Evolutionary conservation across 2,329 filamentous ascomycete genomes (phyloP).

Genomic region (Cephalotrichum gorgonifer): DNA sequence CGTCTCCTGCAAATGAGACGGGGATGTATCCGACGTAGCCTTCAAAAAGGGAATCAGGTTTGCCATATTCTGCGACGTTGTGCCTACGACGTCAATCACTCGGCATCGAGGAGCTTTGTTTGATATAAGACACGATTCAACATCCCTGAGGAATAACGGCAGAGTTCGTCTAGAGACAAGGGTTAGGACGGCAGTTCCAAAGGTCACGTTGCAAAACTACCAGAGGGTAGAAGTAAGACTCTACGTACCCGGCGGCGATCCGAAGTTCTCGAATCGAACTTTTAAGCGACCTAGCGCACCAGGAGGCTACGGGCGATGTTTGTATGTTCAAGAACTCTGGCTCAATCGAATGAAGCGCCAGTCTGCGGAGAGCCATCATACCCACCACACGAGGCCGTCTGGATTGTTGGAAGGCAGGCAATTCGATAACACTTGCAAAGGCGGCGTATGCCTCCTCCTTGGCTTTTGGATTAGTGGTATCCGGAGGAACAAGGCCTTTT

Average conservation of each 20-base stretch:
- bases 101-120: background rate
- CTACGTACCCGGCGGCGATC: slow-evolving; percentile 59
- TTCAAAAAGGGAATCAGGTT: slow-evolving; percentile 62
- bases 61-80: slow-evolving; percentile 6
- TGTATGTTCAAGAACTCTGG: slow-evolving; percentile 54
- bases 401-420: slow-evolving; percentile 37
- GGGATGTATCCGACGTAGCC: slow-evolving; percentile 58
- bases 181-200: slow-evolving; percentile 2
- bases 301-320: slow-evolving; percentile 60
- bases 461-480: slow-evolving; percentile 3
- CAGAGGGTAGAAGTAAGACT: slow-evolving; percentile 4
- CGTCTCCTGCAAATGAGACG: slow-evolving; percentile 65
- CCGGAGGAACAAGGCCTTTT: background rate
- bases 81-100: slow-evolving; percentile 11
- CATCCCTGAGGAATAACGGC: slow-evolving; percentile 48
- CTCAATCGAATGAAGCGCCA: slow-evolving; percentile 57
- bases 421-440: slow-evolving; percentile 35
- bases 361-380: slow-evolving; percentile 59
- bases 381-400: slow-evolving; percentile 56
- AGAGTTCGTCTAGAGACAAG: slow-evolving; percentile 44
- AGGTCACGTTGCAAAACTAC: background rate
- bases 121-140: slow-evolving; percentile 9
- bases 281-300: slow-evolving; percentile 70
- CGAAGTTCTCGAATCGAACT: slow-evolving; percentile 81
- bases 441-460: slow-evolving; percentile 30